Evolutionary conservation across 1,284 basidiomycete species (phyloP), one percentile per base, ranked within the genome.

Genomic region (Earliella scabrosa): DNA sequence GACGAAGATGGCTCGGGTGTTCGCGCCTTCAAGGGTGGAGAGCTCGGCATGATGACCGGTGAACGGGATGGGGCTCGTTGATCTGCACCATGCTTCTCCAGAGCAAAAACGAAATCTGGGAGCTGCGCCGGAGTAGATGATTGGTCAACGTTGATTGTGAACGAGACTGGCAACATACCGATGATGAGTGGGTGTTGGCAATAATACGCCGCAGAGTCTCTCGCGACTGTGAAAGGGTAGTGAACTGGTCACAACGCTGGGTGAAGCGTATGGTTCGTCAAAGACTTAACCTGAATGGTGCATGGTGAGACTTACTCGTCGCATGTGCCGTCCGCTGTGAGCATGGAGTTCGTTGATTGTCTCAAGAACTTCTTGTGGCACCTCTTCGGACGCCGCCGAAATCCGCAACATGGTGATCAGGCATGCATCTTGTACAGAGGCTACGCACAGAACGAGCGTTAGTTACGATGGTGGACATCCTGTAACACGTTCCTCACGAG

Each of bases 191-290:
- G 27, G 82, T 76, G 20, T 67, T 71, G 8, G 73, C 70, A 26
- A 87, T 64, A 41, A 87, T 77, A 6, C 75, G 69, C 23, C 68
- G 59, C 20, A 90, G 74, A 5, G 71, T 61, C 23, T 71, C 68
- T 56, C 75, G 77, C 47, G 83, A 72, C n/a, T 68, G 64, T 4
- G 74, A 75, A 29, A 87, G 70, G 14, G 69, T 74, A 32, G 81
- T 63, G 66, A 91, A 90, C 66, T 89, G 85, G 32, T 82, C 76
- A 63, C 86, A 90, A 48, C 89, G 81, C 88, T 92, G n/a, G n/a
- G n/a, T n/a, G n/a, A n/a, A n/a, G n/a, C n/a, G 26, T 29, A 7
- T 10, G 18, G 2, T 23, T n/a, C 32, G 46, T 38, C 7, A 48
- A 4, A n/a, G 9, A 14, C 6, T 21, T 36, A 10, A 20, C 18